Evolutionary conservation across 2,329 filamentous ascomycete species (phyloP).

Genomic region (Thyridium curvatum): DNA sequence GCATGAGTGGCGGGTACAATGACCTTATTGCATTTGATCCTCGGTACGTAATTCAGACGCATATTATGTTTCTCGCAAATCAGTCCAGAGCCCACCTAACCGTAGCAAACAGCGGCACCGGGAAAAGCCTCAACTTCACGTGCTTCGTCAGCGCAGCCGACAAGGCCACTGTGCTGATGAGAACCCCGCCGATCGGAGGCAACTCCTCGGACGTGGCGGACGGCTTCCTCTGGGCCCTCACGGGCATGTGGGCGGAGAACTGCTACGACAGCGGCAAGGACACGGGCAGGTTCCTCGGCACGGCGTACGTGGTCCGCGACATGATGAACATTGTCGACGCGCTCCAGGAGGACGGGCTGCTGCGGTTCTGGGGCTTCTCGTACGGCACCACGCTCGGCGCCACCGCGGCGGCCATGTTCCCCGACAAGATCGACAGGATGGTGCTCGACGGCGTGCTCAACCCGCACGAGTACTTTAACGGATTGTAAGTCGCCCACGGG

Average conservation of each 20-base stretch:
- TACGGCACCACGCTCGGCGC: conserved; percentile 33
- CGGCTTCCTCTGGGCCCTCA: conserved; percentile 3
- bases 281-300: conserved; percentile 5
- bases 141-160: neutral
- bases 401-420: conserved; percentile 33
- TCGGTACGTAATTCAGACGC: conserved; percentile 5
- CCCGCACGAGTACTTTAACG: conserved; percentile 23
- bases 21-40: conserved; percentile 11
- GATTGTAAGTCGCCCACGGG: conserved; percentile 8
- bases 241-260: neutral
- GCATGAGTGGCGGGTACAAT: conserved; percentile 9
- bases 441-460: conserved; percentile 30
- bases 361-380: conserved; percentile 31
- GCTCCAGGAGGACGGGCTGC: conserved; percentile 26
- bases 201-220: conserved; percentile 8
- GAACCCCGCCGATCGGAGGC: neutral
- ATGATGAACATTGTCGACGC: conserved; percentile 17
- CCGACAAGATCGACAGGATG: conserved; percentile 28
- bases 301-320: conserved; percentile 5
- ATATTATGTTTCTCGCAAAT: too few relatives aligned
- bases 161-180: neutral
- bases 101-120: conserved; percentile 6
- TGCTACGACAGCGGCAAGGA: conserved; percentile 1
- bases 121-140: neutral
- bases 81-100: too few relatives aligned